These are phyloP conservation scores for Colletotrichum scovillei DNA, from an alignment of 2,329 filamentous ascomycete species.

Conservation along the genomic window DNA sequence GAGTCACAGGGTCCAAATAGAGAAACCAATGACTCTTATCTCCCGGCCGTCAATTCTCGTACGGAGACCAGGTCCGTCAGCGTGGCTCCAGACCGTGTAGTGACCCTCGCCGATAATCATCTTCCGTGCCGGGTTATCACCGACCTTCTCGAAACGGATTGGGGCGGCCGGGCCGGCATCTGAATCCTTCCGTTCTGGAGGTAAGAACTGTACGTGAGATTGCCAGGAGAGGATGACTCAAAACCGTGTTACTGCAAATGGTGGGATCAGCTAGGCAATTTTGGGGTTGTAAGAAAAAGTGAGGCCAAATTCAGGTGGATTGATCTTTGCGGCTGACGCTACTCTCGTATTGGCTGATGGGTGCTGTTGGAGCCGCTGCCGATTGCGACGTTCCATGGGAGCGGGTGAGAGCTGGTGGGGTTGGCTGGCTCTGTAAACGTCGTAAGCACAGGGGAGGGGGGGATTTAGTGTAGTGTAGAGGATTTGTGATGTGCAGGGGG, in stretches of 20 bases:
- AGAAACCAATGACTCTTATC: neutral
- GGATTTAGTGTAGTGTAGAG: too few relatives aligned
- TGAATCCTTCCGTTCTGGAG: neutral
- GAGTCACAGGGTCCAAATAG: constrained; percentile 3
- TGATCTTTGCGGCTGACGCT: too few relatives aligned
- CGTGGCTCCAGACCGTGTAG: neutral
- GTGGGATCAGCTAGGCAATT: too few relatives aligned
- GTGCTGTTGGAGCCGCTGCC: neutral
- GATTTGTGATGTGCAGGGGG: too few relatives aligned
- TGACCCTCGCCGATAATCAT: neutral
- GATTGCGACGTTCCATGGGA: neutral
- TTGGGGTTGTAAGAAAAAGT: neutral
- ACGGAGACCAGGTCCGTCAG: neutral
- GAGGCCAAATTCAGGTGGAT: neutral
- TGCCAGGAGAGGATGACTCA: too few relatives aligned
- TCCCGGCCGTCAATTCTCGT: too few relatives aligned
- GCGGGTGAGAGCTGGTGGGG: too few relatives aligned
- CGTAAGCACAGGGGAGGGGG: too few relatives aligned
- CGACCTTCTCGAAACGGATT: constrained; percentile 25
- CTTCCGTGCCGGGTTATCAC: neutral
- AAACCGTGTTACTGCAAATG: too few relatives aligned
- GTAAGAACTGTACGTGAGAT: too few relatives aligned
- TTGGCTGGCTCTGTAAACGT: too few relatives aligned
- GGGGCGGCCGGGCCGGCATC: constrained; percentile 1
- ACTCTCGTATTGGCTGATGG: too few relatives aligned